Base-by-base conservation (phyloP, 1,139 yeast species). In the Saccharomyces pastorianus region DNA sequence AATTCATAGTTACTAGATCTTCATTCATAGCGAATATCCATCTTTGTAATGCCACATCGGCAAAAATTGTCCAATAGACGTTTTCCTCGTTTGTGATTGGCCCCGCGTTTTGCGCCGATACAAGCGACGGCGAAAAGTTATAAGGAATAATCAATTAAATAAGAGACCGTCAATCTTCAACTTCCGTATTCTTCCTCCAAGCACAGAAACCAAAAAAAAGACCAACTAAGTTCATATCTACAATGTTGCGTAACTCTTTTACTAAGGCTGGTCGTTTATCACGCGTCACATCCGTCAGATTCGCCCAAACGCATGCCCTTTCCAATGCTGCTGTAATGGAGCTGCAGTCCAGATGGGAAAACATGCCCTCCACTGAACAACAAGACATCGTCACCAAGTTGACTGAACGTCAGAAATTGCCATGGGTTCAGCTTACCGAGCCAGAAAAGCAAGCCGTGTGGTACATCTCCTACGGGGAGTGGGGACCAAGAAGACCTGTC, bases 401-500 rank as follows among this genome's bases (percentile, higher is more conserved):
- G 64, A 80, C 90, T 64, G 84, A 88, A 71, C 88, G 99, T 78
- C 96, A 90, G 82, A 89, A 88, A 76, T 83, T 86, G 66, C 88
- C 96, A 74, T 93, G 99, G 99, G 78, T 76, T 61, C 90, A 90
- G 69, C 80, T 93, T 70, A 83, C 96, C 51, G 73, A 79, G 29
- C 88, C 88, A 61, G 99, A 93, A 79, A 91, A 91, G 84, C 87
- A 85, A 75, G 98, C 98, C 58, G 95, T 96, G 57, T 91, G 95
- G 87, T 93, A 85, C 78, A 88, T 93, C 67, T 90, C 98, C 31
- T 93, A 90, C 74, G 99, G 99, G 64, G 88, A 88, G 68, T 95
- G 99, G 98, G 99, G 99, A 59, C 99, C 99, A 76, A 89, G 99
- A 81, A 88, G 84, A 76, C 98, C 98, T 61, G 82, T 90, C 66